A percentile compares a stretch with the other conserved stretches of the same genome.
These are phyloP conservation scores for Thelonectria olida DNA, from an alignment of 2,329 filamentous ascomycete species.

Conservation along the genomic window DNA sequence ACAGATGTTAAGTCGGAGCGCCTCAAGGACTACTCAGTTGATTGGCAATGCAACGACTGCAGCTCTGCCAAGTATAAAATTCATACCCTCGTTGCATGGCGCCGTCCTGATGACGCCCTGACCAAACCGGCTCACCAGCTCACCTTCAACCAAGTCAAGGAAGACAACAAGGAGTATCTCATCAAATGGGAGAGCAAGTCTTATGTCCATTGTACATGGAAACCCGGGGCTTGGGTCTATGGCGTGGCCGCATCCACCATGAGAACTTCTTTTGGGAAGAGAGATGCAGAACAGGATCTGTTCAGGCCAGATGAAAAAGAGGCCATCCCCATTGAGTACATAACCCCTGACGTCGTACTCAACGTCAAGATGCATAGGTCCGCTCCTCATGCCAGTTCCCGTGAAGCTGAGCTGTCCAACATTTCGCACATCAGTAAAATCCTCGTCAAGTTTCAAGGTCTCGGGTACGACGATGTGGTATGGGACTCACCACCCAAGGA, in stretches of 20 bases:
- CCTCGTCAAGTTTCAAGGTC: slow-evolving; percentile 90
- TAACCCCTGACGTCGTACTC: slow-evolving; percentile 90
- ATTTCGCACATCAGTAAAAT: slow-evolving; percentile 78
- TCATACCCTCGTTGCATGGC: slow-evolving; percentile 86
- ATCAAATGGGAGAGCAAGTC: slow-evolving; percentile 87
- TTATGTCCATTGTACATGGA: slow-evolving; percentile 86
- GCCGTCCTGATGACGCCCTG: slow-evolving; percentile 60
- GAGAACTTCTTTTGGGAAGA: slow-evolving; percentile 80
- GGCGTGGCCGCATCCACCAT: slow-evolving; percentile 71
- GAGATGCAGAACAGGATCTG: slow-evolving; percentile 65
- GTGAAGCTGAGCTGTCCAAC: slow-evolving; percentile 75
- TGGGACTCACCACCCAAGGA: slow-evolving; percentile 84
- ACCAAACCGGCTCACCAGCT: slow-evolving; percentile 16
- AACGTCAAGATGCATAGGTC: slow-evolving; percentile 68
- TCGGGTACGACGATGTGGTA: slow-evolving; percentile 88
- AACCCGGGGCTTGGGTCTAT: slow-evolving; percentile 88
- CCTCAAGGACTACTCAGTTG: slow-evolving; percentile 75
- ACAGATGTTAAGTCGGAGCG: slow-evolving; percentile 56
- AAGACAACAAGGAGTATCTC: slow-evolving; percentile 87
- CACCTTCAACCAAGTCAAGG: slow-evolving; percentile 55
- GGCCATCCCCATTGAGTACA: slow-evolving; percentile 86
- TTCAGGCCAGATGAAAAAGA: slow-evolving; percentile 76
- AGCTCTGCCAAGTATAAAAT: slow-evolving; percentile 71
- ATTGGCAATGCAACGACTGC: slow-evolving; percentile 87
- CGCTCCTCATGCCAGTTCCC: slow-evolving; percentile 62